Conservation (phyloP, 2,329 filamentous ascomycete genomes). For the Stachybotrys chlorohalonatus region DNA sequence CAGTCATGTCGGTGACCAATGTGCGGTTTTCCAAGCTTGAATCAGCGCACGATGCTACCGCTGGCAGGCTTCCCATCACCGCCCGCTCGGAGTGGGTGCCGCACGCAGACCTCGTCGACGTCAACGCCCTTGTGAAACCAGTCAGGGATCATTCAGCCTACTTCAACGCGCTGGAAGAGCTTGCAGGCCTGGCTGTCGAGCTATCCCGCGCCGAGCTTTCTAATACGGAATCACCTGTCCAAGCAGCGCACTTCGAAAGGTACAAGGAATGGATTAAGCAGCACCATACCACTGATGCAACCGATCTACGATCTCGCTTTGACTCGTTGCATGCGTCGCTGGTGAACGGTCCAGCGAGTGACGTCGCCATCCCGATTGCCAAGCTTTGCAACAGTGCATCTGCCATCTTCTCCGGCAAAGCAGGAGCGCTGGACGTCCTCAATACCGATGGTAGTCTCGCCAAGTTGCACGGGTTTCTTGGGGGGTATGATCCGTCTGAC, state of each 20-base stretch:
- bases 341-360: neutral
- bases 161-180: conserved; percentile 14
- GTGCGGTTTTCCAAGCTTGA: conserved; percentile 13
- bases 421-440: conserved; percentile 17
- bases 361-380: neutral
- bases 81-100: conserved; percentile 18
- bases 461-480: conserved; percentile 15
- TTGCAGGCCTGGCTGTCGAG: conserved; percentile 17
- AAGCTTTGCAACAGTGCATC: neutral
- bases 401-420: conserved; percentile 7
- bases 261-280: neutral
- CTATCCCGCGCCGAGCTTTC: conserved; percentile 2
- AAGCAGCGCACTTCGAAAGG: neutral
- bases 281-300: neutral
- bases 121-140: conserved; percentile 12
- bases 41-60: conserved; percentile 5
- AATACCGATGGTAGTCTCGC: conserved; percentile 18
- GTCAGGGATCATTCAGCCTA: conserved; percentile 4
- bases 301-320: neutral
- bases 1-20: conserved; percentile 9
- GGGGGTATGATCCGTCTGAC: conserved; percentile 10
- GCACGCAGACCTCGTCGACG: conserved; percentile 19
- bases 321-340: neutral
- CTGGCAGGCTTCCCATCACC: conserved; percentile 16
- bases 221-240: neutral